phyloP scores from a whole-genome alignment of 129 eudicot species.

The Artemisia argyi region DNA sequence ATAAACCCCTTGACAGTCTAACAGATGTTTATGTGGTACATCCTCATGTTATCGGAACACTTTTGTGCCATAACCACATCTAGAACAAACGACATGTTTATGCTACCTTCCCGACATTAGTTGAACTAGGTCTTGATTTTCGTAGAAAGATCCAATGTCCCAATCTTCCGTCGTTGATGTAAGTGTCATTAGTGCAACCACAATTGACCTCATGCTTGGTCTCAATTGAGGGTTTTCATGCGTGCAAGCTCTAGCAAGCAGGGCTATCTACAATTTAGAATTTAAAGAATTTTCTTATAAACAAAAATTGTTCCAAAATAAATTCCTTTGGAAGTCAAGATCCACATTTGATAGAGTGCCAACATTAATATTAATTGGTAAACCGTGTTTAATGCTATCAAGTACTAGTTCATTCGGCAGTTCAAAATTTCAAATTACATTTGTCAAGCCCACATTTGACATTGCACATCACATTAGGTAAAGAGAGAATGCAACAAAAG shows the following conservation, averaged over 20 bases:
- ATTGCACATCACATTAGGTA: too few species aligned
- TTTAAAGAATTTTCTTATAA: too few species aligned
- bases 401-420: too few species aligned
- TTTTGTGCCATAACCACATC: slow-evolving; percentile 8
- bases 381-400: too few species aligned
- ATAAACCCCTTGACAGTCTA: slow-evolving; percentile 8
- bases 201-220: slow-evolving; percentile 94
- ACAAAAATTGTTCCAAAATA: too few species aligned
- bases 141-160: slow-evolving; percentile 54
- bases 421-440: too few species aligned
- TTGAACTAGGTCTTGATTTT: slow-evolving; percentile 54
- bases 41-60: not conserved
- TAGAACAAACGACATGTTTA: not conserved
- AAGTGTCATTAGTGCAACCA: slow-evolving; percentile 74
- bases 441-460: too few species aligned
- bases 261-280: slow-evolving; percentile 49
- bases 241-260: slow-evolving; percentile 80
- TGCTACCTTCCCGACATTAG: slow-evolving; percentile 66
- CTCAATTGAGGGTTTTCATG: slow-evolving; percentile 72
- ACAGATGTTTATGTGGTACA: not conserved
- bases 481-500: not conserved
- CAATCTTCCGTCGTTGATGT: slow-evolving; percentile 64
- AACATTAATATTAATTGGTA: too few species aligned
- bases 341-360: too few species aligned
- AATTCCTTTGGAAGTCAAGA: too few species aligned